phyloP scores from a whole-genome alignment of 2,329 filamentous ascomycete genomes.

The Sporothrix dimorphospora region DNA sequence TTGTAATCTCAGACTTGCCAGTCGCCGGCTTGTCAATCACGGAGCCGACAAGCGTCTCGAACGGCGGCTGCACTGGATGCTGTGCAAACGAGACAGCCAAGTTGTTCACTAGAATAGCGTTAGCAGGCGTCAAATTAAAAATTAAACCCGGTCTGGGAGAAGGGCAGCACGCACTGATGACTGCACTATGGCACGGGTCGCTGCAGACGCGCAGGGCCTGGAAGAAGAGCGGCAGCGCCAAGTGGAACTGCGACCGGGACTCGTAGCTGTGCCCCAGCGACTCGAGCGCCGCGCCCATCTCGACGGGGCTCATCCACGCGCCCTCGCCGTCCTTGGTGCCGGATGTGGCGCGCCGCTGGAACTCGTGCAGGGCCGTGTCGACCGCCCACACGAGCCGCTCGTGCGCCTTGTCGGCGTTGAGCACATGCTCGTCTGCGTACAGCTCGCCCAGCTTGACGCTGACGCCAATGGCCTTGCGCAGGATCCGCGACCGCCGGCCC shows the following conservation, averaged over 20 bases:
- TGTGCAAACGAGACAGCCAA: constrained; percentile 74
- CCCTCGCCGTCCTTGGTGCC: constrained; percentile 72
- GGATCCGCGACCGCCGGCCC: constrained; percentile 64
- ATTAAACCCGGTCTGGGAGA: neutral
- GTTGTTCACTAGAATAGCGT: constrained; percentile 71
- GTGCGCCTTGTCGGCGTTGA: constrained; percentile 74
- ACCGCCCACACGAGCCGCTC: constrained; percentile 78
- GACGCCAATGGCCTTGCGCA: constrained; percentile 75
- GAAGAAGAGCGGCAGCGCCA: constrained; percentile 83
- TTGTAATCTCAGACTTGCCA: neutral
- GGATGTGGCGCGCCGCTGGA: constrained; percentile 66
- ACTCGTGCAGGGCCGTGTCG: constrained; percentile 76
- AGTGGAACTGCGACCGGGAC: constrained; percentile 71
- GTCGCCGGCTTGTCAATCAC: constrained; percentile 24
- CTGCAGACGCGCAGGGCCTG: constrained; percentile 75
- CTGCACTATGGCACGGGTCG: constrained; percentile 73
- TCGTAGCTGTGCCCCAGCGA: constrained; percentile 78
- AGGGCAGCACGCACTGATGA: constrained; percentile 65
- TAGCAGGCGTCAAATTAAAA: neutral
- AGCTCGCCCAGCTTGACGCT: constrained; percentile 83
- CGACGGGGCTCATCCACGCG: constrained; percentile 69
- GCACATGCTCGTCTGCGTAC: constrained; percentile 75
- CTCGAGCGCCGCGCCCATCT: constrained; percentile 76
- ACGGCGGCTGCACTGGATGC: constrained; percentile 52
- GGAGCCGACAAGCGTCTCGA: constrained; percentile 40